phyloP scores from a whole-genome alignment of 164 flowering plant species.

The Umbilicus rupestris region DNA sequence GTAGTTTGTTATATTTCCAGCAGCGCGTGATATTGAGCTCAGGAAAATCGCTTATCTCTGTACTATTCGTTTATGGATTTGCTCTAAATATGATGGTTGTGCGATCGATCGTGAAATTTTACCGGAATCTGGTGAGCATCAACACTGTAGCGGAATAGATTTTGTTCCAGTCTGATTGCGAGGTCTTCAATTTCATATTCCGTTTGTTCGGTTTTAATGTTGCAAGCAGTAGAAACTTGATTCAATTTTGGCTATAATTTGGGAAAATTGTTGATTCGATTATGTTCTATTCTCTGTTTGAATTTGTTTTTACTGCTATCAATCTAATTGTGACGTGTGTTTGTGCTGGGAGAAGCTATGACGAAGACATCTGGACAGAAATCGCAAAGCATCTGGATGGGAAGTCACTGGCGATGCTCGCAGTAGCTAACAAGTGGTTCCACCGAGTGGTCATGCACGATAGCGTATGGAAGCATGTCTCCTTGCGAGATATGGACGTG shows the following conservation, averaged over 20 bases:
- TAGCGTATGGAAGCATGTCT: conserved; percentile 67
- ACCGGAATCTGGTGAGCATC: too few species aligned
- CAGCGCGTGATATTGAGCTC: background rate
- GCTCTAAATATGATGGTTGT: background rate
- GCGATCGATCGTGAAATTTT: background rate
- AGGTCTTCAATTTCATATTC: too few species aligned
- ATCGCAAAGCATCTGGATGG: conserved; percentile 75
- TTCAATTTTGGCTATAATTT: background rate
- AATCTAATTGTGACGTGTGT: background rate
- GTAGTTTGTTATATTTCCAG: background rate
- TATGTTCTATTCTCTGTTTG: background rate
- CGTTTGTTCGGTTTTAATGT: too few species aligned
- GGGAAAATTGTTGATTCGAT: too few species aligned
- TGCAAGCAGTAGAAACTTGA: background rate
- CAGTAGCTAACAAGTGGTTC: conserved; percentile 61
- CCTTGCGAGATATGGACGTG: conserved; percentile 80
- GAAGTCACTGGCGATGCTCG: conserved; percentile 70
- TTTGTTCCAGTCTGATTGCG: too few species aligned
- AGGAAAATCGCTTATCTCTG: background rate
- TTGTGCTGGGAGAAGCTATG: conserved; percentile 31
- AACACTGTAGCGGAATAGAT: too few species aligned
- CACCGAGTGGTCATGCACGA: conserved; percentile 46
- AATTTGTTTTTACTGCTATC: background rate
- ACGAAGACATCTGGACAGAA: conserved; percentile 83
- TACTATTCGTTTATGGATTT: background rate